Evolutionary conservation across 108 stramenopile genomes (phyloP).

Genomic region (Pseudonitzschia multistriata): DNA sequence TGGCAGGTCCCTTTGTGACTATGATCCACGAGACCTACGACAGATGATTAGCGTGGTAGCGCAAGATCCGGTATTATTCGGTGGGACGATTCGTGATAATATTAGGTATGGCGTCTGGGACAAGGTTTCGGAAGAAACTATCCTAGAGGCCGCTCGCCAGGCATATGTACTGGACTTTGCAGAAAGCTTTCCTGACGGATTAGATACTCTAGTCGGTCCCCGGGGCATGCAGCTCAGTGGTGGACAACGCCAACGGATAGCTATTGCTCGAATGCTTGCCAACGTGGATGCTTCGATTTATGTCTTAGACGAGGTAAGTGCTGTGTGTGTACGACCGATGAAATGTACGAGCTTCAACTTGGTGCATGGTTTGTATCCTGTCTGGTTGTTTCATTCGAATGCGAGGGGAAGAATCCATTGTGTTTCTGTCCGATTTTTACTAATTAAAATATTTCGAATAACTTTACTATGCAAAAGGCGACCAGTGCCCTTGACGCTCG

Average conservation of each 20-base stretch:
- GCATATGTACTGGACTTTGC: slow-evolving; percentile 83
- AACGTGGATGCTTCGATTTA: slow-evolving; percentile 74
- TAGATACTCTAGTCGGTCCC: slow-evolving; percentile 88
- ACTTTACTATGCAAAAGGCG: slow-evolving; percentile 45
- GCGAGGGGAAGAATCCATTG: not conserved
- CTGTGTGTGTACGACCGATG: not conserved
- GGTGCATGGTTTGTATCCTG: not conserved
- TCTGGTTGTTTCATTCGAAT: not conserved
- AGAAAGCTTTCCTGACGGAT: slow-evolving; percentile 69
- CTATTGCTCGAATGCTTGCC: slow-evolving; percentile 81
- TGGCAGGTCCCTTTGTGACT: slow-evolving; percentile 61
- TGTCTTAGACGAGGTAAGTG: slow-evolving; percentile 61
- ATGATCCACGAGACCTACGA: slow-evolving; percentile 64
- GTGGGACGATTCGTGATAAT: slow-evolving; percentile 82
- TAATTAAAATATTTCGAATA: not conserved
- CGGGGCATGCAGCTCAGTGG: slow-evolving; percentile 89
- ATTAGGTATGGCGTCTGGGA: slow-evolving; percentile 77
- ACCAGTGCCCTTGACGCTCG: slow-evolving; percentile 88
- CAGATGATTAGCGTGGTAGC: slow-evolving; percentile 82
- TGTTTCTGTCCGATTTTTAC: not conserved
- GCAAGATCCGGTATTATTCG: slow-evolving; percentile 92
- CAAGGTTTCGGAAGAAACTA: slow-evolving; percentile 65
- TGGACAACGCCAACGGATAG: slow-evolving; percentile 92
- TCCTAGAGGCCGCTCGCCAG: slow-evolving; percentile 58
- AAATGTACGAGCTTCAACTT: not conserved